Conservation (phyloP, 306 rosid genomes). For the Arachis hypogaea region DNA sequence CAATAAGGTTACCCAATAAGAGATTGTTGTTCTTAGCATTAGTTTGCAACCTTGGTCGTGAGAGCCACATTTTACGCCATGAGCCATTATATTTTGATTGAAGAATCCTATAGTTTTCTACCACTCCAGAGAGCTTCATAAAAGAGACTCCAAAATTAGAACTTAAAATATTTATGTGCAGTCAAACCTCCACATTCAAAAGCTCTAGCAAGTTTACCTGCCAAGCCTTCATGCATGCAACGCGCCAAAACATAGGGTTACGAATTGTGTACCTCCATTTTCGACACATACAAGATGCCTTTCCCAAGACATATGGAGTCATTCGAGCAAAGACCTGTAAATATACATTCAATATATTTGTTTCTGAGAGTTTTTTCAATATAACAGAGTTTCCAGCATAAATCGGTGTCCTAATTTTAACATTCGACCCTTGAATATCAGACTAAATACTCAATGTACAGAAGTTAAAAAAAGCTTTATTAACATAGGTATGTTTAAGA, state of each 20-base stretch:
- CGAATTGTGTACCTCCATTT: conserved; percentile 94
- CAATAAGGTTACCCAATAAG: conserved; percentile 25
- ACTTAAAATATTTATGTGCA: conserved; percentile 30
- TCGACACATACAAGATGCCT: conserved; percentile 88
- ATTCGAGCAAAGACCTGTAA: conserved; percentile 76
- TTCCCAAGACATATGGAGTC: conserved; percentile 84
- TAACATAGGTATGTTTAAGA: too few species aligned
- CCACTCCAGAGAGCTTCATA: conserved; percentile 68
- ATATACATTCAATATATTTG: conserved; percentile 17
- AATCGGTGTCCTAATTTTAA: too few species aligned
- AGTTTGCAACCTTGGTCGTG: conserved; percentile 85
- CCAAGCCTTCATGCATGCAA: conserved; percentile 96
- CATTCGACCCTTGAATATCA: too few species aligned
- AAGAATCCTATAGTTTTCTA: conserved; percentile 75
- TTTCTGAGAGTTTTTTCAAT: conserved; percentile 12
- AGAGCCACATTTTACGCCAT: conserved; percentile 96
- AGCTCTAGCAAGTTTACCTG: conserved; percentile 65
- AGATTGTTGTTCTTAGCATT: conserved; percentile 61
- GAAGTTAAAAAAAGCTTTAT: too few species aligned
- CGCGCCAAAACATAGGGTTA: conserved; percentile 93
- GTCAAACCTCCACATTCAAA: conserved; percentile 27
- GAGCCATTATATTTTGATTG: conserved; percentile 80
- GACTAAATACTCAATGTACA: too few species aligned
- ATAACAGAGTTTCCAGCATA: conserved; percentile 12
- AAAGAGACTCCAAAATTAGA: conserved; percentile 38